Base-by-base conservation (phyloP, 1,284 basidiomycete species). In the Trichosporon asahii region DNA sequence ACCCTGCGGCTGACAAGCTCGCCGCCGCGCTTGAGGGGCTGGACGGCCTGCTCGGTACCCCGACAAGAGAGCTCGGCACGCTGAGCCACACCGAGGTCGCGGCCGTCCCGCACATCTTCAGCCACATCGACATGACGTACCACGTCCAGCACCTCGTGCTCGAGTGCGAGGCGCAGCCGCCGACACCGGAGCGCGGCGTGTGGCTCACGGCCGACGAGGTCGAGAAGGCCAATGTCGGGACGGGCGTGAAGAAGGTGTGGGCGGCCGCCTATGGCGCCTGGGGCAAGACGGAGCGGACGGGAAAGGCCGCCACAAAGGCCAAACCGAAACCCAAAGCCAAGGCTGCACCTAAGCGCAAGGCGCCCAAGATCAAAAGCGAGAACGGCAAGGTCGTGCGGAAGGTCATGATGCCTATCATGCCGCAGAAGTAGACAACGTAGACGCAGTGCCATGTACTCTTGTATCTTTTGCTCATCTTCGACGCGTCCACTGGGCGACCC, bases 61-160 rank as follows among this genome's bases (percentile, higher is more conserved):
- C 68, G 2, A 29, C 69, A 0, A 44, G 21, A 4, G 57, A 67
- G 37, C 31, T 21, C 15, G 49, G 18, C 9, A 21, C 12, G 7
- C 2, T 7, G 8, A 21, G 7, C 7, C 69, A 68, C 46, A 3
- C n/a, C 0, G 23, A 44, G 5, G 23, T 65, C 57, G 64, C 37
- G 9, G 14, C 69, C 1, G 70, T 96, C 37, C 75, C 89, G 1
- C 95, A 97, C 78, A 85, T 94, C 66, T 98, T 97, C 84, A 93
- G 91, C 2, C 95, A 98, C 80, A 92, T 97, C 78, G 89, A 87
- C 76, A 93, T 96, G 85, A 94, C 91, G 9, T 97, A 96, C 83
- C 89, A 91, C 75, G 87, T 91, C 27, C 74, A 78, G 15, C 79
- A 81, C 67, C 68, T 81, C 11, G 65, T 75, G 15, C 27, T 82